Base-by-base conservation (phyloP, 2,329 filamentous ascomycete species). In the Diaporthe vaccinii region DNA sequence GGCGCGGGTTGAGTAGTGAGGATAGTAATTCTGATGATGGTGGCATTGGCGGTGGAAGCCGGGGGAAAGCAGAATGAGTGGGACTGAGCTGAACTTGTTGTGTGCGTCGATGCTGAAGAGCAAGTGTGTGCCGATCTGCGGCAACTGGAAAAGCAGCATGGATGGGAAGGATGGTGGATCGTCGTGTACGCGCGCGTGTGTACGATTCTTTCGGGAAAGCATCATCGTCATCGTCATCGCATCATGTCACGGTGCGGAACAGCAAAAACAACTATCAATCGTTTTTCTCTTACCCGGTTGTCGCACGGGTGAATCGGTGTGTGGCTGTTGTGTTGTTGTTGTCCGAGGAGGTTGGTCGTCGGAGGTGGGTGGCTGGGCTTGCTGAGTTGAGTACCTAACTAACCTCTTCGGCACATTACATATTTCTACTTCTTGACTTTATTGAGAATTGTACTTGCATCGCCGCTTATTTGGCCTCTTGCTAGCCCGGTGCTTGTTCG, bases 401-500 rank as follows among this genome's bases (percentile, higher is more conserved):
- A 10, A 2, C 28, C 41, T 28, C 9, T 25, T n/a, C 44, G 34
- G 58, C 31, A 62, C 44, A 62, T 49, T 59, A 71, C 44, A 65
- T 65, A 65, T 58, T 71, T 71, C 59, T 53, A 71, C 65, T 65
- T 74, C 34, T 51, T 74, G 55, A 34, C 57, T 62, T 74, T 62
- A 71, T n/a, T 59, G 65, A 68, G 58, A 71, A 44, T 70, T 74
- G 55, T 71, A 65, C 61, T 74, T 71, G 65, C 61, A 71, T 74
- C 65, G 46, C 73, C 73, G 22, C 62, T 74, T 53, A 3, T 39
- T 46, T n/a, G 12, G 17, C 22, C 20, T 15, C 55, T 36, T 5
- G 17, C 7, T 44, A 44, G 41, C 41, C 41, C 41, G 15, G 41
- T 7, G 44, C 44, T 49, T 49, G 17, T 49, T 49, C 44, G 10